Evolutionary conservation across 2,329 filamentous ascomycete genomes (phyloP).

Genomic region (Apiospora malaysiana): DNA sequence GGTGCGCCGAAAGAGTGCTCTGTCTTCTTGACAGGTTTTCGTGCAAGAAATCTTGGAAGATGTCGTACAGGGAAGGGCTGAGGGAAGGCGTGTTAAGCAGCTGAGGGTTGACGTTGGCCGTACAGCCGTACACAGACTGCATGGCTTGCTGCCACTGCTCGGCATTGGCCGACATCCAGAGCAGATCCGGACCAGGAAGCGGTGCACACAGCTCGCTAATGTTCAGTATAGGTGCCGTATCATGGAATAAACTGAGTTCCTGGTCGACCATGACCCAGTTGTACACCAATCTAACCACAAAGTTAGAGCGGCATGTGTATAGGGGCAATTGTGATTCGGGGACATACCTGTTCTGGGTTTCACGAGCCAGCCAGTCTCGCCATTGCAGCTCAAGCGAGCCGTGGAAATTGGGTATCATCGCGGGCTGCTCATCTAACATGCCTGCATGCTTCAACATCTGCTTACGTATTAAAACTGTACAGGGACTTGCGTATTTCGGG

Average conservation of each 20-base stretch:
- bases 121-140: constrained; percentile 63
- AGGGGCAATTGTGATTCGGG: not conserved
- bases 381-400: constrained; percentile 58
- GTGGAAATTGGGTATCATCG: constrained; percentile 50
- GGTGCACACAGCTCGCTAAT: constrained; percentile 69
- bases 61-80: constrained; percentile 64
- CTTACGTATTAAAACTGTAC: constrained; percentile 22
- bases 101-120: constrained; percentile 55
- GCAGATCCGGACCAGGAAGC: constrained; percentile 64
- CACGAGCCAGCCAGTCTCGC: constrained; percentile 69
- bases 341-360: constrained; percentile 57
- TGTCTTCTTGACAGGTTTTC: constrained; percentile 63
- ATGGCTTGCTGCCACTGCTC: constrained; percentile 65
- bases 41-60: constrained; percentile 72
- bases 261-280: constrained; percentile 79
- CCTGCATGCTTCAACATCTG: constrained; percentile 74
- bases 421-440: constrained; percentile 61
- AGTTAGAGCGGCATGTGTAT: constrained; percentile 8
- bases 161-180: constrained; percentile 67
- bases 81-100: constrained; percentile 55
- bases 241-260: constrained; percentile 71
- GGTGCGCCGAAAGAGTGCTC: constrained; percentile 52
- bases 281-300: constrained; percentile 64
- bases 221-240: constrained; percentile 66
- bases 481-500: not conserved